Conservation (phyloP, 179 eudicot species). For the Amaranthus tricolor region DNA sequence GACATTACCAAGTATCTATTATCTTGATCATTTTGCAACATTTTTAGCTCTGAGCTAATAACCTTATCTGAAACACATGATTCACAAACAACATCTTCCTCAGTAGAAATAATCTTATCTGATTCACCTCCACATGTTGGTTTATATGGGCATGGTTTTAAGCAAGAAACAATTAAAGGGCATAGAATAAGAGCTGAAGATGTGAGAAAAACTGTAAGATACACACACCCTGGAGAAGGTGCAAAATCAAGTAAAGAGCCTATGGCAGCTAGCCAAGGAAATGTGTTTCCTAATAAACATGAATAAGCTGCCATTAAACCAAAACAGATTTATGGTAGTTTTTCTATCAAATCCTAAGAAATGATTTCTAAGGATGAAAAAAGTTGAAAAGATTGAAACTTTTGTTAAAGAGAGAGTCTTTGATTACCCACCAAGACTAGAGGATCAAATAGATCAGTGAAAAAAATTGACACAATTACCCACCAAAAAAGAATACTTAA, state of each 20-base stretch:
- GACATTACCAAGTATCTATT: constrained; percentile 15
- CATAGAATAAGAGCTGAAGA: constrained; percentile 32
- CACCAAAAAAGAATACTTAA: constrained; percentile 7
- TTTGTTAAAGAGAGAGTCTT: background rate
- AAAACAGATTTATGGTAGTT: too few species aligned
- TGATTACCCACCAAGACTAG: constrained; percentile 2
- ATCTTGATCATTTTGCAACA: background rate
- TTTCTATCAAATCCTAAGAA: background rate
- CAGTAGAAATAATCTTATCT: background rate
- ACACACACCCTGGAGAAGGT: constrained; percentile 28
- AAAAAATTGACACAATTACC: constrained; percentile 6
- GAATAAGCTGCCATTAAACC: constrained; percentile 21
- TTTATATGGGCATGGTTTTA: constrained; percentile 23
- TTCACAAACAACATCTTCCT: background rate
- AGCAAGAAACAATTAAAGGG: constrained; percentile 30
- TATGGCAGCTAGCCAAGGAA: constrained; percentile 40
- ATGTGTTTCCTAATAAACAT: constrained; percentile 33
- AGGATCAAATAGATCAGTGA: constrained; percentile 13
- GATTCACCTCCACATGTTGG: constrained; percentile 1
- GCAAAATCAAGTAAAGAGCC: constrained; percentile 30
- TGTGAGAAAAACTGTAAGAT: constrained; percentile 32
- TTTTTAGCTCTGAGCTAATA: background rate
- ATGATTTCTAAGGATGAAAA: background rate
- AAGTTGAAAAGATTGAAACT: background rate
- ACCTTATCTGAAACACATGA: background rate